Evolutionary conservation across 2,329 filamentous ascomycete species (phyloP).

Genomic region (Rhexocercosporidium sp.): DNA sequence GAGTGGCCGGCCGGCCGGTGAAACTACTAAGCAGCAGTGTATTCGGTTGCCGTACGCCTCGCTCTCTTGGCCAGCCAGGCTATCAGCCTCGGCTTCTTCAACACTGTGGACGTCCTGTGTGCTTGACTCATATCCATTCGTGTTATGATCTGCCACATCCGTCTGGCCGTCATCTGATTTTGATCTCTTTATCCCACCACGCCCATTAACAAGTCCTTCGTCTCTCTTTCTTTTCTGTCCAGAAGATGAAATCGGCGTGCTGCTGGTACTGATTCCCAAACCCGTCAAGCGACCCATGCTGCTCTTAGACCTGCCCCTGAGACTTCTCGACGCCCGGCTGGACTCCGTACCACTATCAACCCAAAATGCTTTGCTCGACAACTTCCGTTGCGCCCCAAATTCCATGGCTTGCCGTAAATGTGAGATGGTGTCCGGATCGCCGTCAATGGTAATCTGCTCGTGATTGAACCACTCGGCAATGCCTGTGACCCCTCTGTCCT

Average conservation of each 20-base stretch:
- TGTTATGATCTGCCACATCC: constrained; percentile 15
- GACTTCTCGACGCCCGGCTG: constrained; percentile 27
- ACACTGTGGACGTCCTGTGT: constrained; percentile 27
- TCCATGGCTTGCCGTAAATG: constrained; percentile 35
- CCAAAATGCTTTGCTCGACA: constrained; percentile 32
- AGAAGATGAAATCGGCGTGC: constrained; percentile 21
- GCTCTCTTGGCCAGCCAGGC: constrained; percentile 22
- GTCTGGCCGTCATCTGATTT: constrained; percentile 29
- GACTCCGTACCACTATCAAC: constrained; percentile 29
- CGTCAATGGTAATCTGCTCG: constrained; percentile 36
- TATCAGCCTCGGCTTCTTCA: constrained; percentile 26
- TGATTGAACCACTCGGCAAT: constrained; percentile 39
- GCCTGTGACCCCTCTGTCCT: constrained; percentile 37
- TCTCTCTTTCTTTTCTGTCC: constrained; percentile 31
- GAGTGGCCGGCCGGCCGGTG: constrained; percentile 40
- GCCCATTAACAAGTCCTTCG: constrained; percentile 25
- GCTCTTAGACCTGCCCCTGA: constrained; percentile 24
- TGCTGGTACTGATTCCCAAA: constrained; percentile 25
- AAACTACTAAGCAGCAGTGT: constrained; percentile 42
- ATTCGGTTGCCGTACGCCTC: constrained; percentile 40
- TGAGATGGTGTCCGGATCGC: constrained; percentile 33
- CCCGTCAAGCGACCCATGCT: constrained; percentile 19
- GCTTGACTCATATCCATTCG: constrained; percentile 19
- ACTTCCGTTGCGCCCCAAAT: constrained; percentile 32
- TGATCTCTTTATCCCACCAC: constrained; percentile 29